Percentiles rank a stretch among this genome's conserved stretches.
phyloP scores from a whole-genome alignment of 2,329 filamentous ascomycete species.

The Arthroderma sp. region DNA sequence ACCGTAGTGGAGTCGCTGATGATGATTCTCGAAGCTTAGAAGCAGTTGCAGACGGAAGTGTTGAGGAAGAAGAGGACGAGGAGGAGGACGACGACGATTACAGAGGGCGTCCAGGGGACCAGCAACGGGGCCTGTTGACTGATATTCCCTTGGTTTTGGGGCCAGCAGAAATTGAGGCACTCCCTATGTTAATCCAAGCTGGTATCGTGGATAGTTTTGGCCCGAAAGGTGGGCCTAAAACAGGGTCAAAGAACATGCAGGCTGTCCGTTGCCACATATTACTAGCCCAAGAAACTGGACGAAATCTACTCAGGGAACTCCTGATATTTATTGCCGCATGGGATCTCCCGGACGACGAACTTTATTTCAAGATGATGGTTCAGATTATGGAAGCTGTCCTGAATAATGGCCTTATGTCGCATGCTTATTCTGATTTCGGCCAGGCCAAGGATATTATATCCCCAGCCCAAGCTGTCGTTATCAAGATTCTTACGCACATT shows the following conservation, averaged over 20 bases:
- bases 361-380: conserved; percentile 93
- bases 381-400: conserved; percentile 92
- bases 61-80: conserved; percentile 40
- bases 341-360: conserved; percentile 84
- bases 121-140: conserved; percentile 66
- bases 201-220: conserved; percentile 77
- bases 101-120: conserved; percentile 39
- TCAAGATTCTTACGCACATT: conserved; percentile 82
- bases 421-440: conserved; percentile 80
- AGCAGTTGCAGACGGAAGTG: conserved; percentile 33
- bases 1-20: conserved; percentile 31
- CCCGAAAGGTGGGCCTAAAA: conserved; percentile 50
- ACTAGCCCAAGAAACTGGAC: conserved; percentile 76
- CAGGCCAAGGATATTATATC: conserved; percentile 95
- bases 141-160: conserved; percentile 91
- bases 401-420: conserved; percentile 76
- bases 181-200: conserved; percentile 95
- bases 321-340: conserved; percentile 94
- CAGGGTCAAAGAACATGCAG: conserved; percentile 63
- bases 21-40: conserved; percentile 34
- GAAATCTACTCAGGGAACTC: conserved; percentile 78
- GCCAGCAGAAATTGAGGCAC: conserved; percentile 85
- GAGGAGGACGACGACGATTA: conserved; percentile 44
- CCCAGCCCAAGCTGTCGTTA: conserved; percentile 82
- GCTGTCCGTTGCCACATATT: conserved; percentile 82